Evolutionary conservation across 139 green algal species (phyloP).

Genomic region (Desmodesmus armatus): DNA sequence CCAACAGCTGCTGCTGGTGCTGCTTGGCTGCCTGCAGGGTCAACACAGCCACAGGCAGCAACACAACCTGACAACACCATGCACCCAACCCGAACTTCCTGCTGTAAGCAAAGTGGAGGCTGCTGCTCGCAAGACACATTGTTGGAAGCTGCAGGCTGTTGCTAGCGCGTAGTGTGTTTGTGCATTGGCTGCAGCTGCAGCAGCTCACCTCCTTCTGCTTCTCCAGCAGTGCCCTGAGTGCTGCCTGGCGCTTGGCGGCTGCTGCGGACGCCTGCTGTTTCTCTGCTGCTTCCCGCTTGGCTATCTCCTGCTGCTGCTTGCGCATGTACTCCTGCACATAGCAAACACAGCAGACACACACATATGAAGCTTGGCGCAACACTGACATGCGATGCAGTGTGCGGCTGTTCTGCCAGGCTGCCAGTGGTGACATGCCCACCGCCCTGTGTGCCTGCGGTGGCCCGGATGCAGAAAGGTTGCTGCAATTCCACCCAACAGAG

Average conservation of each 20-base stretch:
- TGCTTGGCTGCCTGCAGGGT: conserved; percentile 18
- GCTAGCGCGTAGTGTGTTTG: background rate
- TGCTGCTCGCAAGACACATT: background rate
- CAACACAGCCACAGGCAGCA: background rate
- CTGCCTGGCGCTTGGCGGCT: background rate
- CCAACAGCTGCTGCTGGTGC: conserved; percentile 36
- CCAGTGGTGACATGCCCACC: background rate
- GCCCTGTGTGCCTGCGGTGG: background rate
- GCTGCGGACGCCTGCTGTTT: conserved; percentile 4
- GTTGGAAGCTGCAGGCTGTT: background rate
- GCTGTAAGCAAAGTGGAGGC: background rate
- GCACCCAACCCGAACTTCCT: background rate
- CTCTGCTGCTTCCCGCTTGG: background rate
- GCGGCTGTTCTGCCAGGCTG: background rate
- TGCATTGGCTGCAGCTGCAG: background rate
- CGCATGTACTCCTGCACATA: conserved; percentile 47
- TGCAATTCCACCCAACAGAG: background rate
- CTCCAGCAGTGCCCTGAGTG: conserved; percentile 1
- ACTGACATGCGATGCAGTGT: background rate
- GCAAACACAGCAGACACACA: background rate
- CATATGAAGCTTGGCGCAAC: background rate
- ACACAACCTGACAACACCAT: background rate
- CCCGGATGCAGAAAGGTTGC: background rate
- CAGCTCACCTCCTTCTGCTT: conserved; percentile 31
- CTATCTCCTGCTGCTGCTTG: conserved; percentile 1